Conservation (phyloP, 2,329 filamentous ascomycete species). For the Lachnellula willkommii region DNA sequence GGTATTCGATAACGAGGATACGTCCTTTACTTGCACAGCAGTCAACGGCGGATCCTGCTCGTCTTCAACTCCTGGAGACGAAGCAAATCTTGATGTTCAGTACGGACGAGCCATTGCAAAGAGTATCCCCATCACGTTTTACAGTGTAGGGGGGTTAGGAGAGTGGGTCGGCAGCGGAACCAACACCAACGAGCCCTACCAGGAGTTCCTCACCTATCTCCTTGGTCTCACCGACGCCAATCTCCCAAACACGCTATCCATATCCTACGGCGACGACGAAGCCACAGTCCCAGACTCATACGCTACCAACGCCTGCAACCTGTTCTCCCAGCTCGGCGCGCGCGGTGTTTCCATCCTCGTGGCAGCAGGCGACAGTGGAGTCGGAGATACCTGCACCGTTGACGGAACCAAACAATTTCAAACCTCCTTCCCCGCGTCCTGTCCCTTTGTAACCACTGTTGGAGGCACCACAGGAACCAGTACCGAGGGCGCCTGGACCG, state of each 20-base stretch:
- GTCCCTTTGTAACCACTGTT: conserved; percentile 47
- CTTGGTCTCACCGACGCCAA: conserved; percentile 44
- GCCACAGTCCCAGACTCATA: conserved; percentile 48
- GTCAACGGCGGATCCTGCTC: conserved; percentile 31
- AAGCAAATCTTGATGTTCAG: conserved; percentile 58
- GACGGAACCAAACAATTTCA: conserved; percentile 41
- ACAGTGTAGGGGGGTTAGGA: conserved; percentile 51
- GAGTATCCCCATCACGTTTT: conserved; percentile 50
- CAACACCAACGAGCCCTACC: conserved; percentile 64
- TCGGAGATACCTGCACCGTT: conserved; percentile 30
- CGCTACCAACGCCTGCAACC: conserved; percentile 45
- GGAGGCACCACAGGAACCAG: conserved; percentile 32
- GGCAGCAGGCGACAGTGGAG: conserved; percentile 44
- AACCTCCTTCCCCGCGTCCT: conserved; percentile 44
- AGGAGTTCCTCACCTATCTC: conserved; percentile 56
- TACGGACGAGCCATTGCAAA: conserved; percentile 50
- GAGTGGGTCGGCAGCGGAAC: conserved; percentile 42
- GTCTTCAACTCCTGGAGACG: conserved; percentile 27
- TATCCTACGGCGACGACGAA: conserved; percentile 53
- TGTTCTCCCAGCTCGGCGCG: conserved; percentile 49
- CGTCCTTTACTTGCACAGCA: conserved; percentile 32
- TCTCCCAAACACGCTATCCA: conserved; percentile 55
- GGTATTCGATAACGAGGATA: conserved; percentile 19
- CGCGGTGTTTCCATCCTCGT: conserved; percentile 45
- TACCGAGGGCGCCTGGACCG: conserved; percentile 24